A percentile compares a stretch with the other conserved stretches of the same genome.
phyloP scores from a whole-genome alignment of 176 grass and related monocot genomes.

The Oryza nivara region DNA sequence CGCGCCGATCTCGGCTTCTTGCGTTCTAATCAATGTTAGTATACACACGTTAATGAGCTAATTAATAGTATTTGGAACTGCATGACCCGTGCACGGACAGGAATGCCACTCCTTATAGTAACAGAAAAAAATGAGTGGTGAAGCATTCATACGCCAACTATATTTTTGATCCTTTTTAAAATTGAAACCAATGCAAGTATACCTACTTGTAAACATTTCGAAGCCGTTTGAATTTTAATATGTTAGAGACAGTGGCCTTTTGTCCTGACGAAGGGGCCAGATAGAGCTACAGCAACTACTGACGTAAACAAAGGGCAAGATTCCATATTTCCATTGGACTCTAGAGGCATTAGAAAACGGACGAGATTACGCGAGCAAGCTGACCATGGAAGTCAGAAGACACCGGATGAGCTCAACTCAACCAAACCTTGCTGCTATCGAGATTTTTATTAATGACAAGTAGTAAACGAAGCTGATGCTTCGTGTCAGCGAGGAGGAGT shows the following conservation, averaged over 20 bases:
- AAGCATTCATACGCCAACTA: background rate
- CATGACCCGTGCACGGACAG: background rate
- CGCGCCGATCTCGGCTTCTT: background rate
- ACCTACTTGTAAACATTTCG: background rate
- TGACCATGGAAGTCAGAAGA: background rate
- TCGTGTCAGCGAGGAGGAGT: conserved; percentile 4
- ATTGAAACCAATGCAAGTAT: conserved; percentile 5
- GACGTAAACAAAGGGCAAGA: conserved; percentile 24
- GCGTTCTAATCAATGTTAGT: background rate
- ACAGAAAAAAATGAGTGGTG: too few relatives aligned
- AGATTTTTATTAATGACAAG: background rate
- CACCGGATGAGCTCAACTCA: background rate
- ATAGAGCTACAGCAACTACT: background rate
- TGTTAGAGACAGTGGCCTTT: background rate
- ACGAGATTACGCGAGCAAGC: background rate
- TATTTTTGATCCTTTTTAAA: background rate
- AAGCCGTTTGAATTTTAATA: background rate
- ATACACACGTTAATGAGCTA: background rate
- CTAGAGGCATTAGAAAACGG: conserved; percentile 10
- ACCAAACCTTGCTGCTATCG: background rate
- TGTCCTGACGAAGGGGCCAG: conserved; percentile 6
- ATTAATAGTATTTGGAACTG: background rate
- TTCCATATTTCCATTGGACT: background rate
- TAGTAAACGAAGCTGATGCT: background rate
- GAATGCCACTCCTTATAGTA: background rate